Evolutionary conservation across 306 rosid genomes (phyloP), one percentile per base, ranked within the genome.

Genomic region (Mucuna pruriens): DNA sequence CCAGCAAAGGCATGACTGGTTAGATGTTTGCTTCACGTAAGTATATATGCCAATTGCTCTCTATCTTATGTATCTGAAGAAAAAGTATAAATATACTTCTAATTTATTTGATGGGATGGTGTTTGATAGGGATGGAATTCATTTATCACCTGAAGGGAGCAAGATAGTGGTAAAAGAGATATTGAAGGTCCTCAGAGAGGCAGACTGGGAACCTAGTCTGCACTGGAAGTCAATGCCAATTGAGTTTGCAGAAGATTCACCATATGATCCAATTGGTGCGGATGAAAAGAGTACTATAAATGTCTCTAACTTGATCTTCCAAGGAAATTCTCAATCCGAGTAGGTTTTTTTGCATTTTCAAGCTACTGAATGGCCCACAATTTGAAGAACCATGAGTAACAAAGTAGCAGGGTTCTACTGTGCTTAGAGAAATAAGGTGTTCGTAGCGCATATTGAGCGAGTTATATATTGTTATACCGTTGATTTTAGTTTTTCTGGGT

Each of bases 201-300:
- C 97, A 54, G 87, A 92, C 0, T 94, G 97, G 98, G 87, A 90
- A 57, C 97, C 97, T 7, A 87, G 86, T 66, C 77, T 91, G 51
- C 79, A 85, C 70, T 91, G 92, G 90, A 69, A 81, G 16, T 84
- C 89, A 74, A 51, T 92, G 89, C 84, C 94, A 61, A 29, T 60
- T 48, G 94, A 94, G 74, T 94, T 86, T 83, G 87, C 52, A 34
- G 85, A 90, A 40, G 81, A 84, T 80, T 89, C 90, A 6, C 88
- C 86, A 7, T 85, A 84, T 77, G 84, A 81, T 83, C 80, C 85
- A 0, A 52, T 80, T 39, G 9, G 61, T 45, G 45, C 44, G 6
- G 90, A 89, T 82, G 89, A 86, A 17, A 89, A 84, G 39, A 51
- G 82, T 19, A 71, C 81, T 2, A 9, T 69, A 2, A 84, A 84